Evolutionary conservation across 1,284 basidiomycete species (phyloP).

Genomic region (Boletus hoseneyae): DNA sequence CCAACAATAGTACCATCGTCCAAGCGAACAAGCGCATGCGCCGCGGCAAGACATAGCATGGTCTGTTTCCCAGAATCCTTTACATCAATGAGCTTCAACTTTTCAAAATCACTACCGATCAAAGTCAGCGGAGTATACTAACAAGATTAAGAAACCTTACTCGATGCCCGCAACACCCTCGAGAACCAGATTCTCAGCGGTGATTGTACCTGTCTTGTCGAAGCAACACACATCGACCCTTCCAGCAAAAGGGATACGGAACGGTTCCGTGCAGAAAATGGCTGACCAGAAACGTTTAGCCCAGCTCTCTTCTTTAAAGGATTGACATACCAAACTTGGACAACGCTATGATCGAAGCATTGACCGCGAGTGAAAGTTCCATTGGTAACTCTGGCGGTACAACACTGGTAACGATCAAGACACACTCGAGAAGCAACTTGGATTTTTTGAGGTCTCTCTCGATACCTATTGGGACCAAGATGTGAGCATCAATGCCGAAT

Average conservation of each 20-base stretch:
- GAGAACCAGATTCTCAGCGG: slow-evolving; percentile 90
- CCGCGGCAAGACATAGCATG: slow-evolving; percentile 85
- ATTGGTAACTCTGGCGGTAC: slow-evolving; percentile 95
- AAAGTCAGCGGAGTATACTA: slow-evolving; percentile 8
- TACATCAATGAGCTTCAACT: slow-evolving; percentile 72
- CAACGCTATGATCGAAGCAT: slow-evolving; percentile 88
- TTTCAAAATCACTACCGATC: slow-evolving; percentile 49
- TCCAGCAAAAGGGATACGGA: slow-evolving; percentile 92
- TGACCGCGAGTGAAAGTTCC: slow-evolving; percentile 94
- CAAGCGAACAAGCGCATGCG: slow-evolving; percentile 92
- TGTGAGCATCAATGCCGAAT: slow-evolving; percentile 4
- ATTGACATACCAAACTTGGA: slow-evolving; percentile 75
- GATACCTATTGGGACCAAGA: slow-evolving; percentile 47
- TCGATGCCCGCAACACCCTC: slow-evolving; percentile 88
- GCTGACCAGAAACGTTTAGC: slow-evolving; percentile 44
- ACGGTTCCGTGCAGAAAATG: slow-evolving; percentile 97
- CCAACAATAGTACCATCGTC: slow-evolving; percentile 93
- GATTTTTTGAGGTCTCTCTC: slow-evolving; percentile 90
- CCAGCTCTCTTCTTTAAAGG: not conserved
- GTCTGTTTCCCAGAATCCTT: slow-evolving; percentile 77
- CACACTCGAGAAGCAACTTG: slow-evolving; percentile 89
- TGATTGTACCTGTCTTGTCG: slow-evolving; percentile 97
- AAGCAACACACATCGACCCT: slow-evolving; percentile 96
- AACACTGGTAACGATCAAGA: slow-evolving; percentile 93
- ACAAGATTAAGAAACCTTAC: slow-evolving; percentile 43